phyloP scores from a whole-genome alignment of 2,329 filamentous ascomycete genomes.

The Colletotrichum gloeosporioides region DNA sequence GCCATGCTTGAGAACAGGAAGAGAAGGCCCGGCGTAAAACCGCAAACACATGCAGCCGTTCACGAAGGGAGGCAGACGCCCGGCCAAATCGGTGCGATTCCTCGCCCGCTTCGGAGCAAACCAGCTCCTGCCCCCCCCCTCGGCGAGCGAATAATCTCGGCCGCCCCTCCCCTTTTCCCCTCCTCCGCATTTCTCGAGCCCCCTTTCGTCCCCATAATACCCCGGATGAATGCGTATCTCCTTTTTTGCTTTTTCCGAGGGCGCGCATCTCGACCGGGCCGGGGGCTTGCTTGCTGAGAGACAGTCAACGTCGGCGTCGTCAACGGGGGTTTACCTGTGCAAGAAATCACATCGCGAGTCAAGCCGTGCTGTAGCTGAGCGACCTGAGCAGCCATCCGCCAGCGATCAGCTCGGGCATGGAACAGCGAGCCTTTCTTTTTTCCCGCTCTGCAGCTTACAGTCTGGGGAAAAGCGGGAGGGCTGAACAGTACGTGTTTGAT shows the following conservation, averaged over 20 bases:
- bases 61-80: background rate
- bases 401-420: background rate
- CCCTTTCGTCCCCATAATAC: slow-evolving; percentile 5
- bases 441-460: background rate
- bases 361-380: background rate
- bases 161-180: background rate
- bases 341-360: background rate
- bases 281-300: background rate
- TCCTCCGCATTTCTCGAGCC: slow-evolving; percentile 3
- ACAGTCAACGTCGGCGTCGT: background rate
- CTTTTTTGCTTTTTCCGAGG: background rate
- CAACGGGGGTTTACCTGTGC: background rate
- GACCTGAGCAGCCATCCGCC: background rate
- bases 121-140: background rate
- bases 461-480: background rate
- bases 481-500: slow-evolving; percentile 21
- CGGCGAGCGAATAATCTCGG: background rate
- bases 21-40: background rate
- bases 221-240: background rate
- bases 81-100: slow-evolving; percentile 21
- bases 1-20: background rate
- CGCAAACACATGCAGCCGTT: background rate
- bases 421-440: background rate
- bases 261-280: background rate
- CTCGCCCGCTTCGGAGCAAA: background rate